Percentiles rank a stretch among this genome's conserved stretches.
Evolutionary conservation across 345 rosid genomes (phyloP).

Genomic region (Sonneratia alba): DNA sequence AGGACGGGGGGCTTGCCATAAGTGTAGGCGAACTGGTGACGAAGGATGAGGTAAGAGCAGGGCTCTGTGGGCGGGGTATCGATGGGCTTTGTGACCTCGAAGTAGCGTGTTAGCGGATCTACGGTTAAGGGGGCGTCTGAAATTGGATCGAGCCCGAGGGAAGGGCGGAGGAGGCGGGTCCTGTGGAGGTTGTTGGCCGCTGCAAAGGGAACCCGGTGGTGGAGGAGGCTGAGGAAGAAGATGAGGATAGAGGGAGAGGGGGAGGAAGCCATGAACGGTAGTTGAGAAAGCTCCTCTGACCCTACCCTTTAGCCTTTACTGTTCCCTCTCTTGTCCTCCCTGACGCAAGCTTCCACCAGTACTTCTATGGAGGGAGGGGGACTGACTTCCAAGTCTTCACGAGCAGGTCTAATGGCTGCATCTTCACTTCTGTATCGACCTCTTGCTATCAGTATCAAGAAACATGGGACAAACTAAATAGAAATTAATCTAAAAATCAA

Average conservation of each 20-base stretch:
- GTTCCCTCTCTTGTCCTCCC: not conserved
- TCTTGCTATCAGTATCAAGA: too few species aligned
- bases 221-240: slow-evolving; percentile 24
- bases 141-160: slow-evolving; percentile 22
- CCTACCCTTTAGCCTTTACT: not conserved
- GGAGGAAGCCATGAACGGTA: slow-evolving; percentile 25
- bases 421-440: too few species aligned
- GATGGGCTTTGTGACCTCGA: slow-evolving; percentile 71
- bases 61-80: slow-evolving; percentile 28
- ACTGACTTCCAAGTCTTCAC: too few species aligned
- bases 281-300: slow-evolving; percentile 1
- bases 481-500: too few species aligned
- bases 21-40: slow-evolving; percentile 63
- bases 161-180: slow-evolving; percentile 24
- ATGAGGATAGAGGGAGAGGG: slow-evolving; percentile 19
- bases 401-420: too few species aligned
- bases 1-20: slow-evolving; percentile 59
- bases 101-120: slow-evolving; percentile 27
- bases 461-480: too few species aligned
- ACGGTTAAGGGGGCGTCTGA: slow-evolving; percentile 13
- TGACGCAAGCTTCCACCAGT: too few species aligned
- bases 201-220: slow-evolving; percentile 20
- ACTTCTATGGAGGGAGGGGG: too few species aligned
- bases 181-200: slow-evolving; percentile 26
- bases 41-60: slow-evolving; percentile 48